Evolutionary conservation across 1,284 basidiomycete species (phyloP).

Genomic region (Cerrena zonata): DNA sequence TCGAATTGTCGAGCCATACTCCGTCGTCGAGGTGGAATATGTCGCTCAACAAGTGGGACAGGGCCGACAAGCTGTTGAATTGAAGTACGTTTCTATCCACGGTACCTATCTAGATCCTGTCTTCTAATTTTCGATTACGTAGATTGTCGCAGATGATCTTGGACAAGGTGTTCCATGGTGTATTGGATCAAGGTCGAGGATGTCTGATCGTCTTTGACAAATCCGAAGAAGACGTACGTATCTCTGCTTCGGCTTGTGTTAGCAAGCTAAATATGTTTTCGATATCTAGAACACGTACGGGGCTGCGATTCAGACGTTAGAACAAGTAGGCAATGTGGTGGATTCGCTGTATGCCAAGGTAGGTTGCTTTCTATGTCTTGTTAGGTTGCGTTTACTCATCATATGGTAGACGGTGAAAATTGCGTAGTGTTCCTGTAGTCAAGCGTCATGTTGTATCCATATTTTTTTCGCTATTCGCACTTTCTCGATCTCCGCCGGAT

Average conservation of each 20-base stretch:
- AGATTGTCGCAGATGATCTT: slow-evolving; percentile 97
- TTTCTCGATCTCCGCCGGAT: too few species aligned
- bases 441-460: not conserved
- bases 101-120: not conserved
- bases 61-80: slow-evolving; percentile 86
- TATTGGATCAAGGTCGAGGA: slow-evolving; percentile 90
- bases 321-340: slow-evolving; percentile 87
- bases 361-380: slow-evolving; percentile 15
- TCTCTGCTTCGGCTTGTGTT: slow-evolving; percentile 10
- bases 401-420: slow-evolving; percentile 40
- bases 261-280: slow-evolving; percentile 5
- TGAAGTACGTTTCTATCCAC: slow-evolving; percentile 59
- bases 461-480: not conserved
- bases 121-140: not conserved
- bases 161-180: slow-evolving; percentile 90
- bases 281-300: slow-evolving; percentile 71
- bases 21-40: slow-evolving; percentile 84
- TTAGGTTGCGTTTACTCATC: not conserved
- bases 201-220: slow-evolving; percentile 88
- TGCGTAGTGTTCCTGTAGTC: slow-evolving; percentile 26
- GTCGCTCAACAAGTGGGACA: slow-evolving; percentile 88
- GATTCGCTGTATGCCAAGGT: slow-evolving; percentile 88
- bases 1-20: slow-evolving; percentile 93
- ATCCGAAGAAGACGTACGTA: slow-evolving; percentile 72
- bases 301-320: slow-evolving; percentile 82